Evolutionary conservation across 371 early-diverging fungal species (phyloP).

Genomic region (Dinochytrium kinnereticum): DNA sequence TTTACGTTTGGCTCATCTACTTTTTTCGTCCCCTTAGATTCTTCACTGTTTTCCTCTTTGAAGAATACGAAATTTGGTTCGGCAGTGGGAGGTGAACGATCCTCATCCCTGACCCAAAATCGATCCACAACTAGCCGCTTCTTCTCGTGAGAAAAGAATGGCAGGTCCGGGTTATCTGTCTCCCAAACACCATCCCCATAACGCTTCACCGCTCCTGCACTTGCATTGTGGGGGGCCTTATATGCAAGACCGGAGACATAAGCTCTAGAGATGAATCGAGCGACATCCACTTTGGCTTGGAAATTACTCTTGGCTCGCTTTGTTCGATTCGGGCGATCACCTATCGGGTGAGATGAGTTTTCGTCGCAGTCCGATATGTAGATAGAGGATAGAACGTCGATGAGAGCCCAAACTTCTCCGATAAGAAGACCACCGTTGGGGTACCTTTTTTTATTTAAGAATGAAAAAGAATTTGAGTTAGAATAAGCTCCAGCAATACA

Average conservation of each 20-base stretch:
- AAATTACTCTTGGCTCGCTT: neutral
- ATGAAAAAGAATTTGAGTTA: neutral
- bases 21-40: neutral
- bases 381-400: neutral
- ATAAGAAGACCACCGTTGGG: slow-evolving; percentile 14
- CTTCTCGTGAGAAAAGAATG: too few relatives aligned
- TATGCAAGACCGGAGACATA: neutral
- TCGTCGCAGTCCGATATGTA: slow-evolving; percentile 14
- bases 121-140: neutral
- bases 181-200: neutral
- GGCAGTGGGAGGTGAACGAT: too few relatives aligned
- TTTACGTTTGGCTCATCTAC: neutral
- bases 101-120: neutral
- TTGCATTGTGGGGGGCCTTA: neutral
- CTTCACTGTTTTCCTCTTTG: neutral
- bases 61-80: too few relatives aligned
- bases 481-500: neutral
- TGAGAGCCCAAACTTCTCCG: neutral
- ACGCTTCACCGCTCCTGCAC: neutral
- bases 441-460: neutral
- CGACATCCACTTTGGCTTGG: neutral
- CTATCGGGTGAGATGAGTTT: neutral
- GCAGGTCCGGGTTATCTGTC: too few relatives aligned
- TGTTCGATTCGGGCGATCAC: neutral
- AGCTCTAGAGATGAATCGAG: neutral